phyloP scores from a whole-genome alignment of 768 basidiomycete genomes.

The Kwoniella heveanensis region DNA sequence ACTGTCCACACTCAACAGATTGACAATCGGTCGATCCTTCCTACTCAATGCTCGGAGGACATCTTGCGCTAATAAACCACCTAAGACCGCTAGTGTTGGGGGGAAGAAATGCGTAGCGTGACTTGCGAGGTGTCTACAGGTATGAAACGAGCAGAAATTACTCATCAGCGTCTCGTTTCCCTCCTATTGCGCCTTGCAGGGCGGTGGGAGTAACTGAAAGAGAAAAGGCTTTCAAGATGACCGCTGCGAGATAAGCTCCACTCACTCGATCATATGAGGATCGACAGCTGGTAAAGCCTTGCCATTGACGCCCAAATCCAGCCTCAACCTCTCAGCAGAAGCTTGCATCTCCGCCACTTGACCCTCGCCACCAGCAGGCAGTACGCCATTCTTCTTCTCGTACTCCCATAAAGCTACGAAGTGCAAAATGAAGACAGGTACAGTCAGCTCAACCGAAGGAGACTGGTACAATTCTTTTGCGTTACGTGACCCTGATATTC shows the following conservation, averaged over 20 bases:
- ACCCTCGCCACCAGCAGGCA: constrained; percentile 62
- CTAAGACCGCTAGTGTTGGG: constrained; percentile 90
- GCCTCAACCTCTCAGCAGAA: constrained; percentile 62
- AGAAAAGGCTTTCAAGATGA: neutral
- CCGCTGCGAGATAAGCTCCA: constrained; percentile 14
- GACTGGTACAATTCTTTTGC: too few species aligned
- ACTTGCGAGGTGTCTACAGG: constrained; percentile 69
- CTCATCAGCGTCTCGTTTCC: neutral
- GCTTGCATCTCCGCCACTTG: constrained; percentile 45
- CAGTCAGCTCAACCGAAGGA: constrained; percentile 1
- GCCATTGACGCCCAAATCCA: constrained; percentile 66
- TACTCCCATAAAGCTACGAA: constrained; percentile 78
- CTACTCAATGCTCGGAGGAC: constrained; percentile 86
- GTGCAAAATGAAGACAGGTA: neutral
- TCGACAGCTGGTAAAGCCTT: constrained; percentile 57
- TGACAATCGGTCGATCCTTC: constrained; percentile 88
- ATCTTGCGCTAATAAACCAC: constrained; percentile 92
- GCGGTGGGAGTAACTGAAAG: too few species aligned
- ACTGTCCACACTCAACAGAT: constrained; percentile 81
- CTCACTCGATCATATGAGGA: constrained; percentile 66
- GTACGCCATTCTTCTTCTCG: constrained; percentile 64
- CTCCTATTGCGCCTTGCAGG: too few species aligned
- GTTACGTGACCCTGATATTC: too few species aligned
- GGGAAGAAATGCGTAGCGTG: constrained; percentile 85
- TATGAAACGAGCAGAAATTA: too few species aligned